A percentile compares a stretch with the other conserved stretches of the same genome.
Evolutionary conservation across 192 early-diverging fungal genomes (phyloP).

Genomic region (Blastocladiella britannica): DNA sequence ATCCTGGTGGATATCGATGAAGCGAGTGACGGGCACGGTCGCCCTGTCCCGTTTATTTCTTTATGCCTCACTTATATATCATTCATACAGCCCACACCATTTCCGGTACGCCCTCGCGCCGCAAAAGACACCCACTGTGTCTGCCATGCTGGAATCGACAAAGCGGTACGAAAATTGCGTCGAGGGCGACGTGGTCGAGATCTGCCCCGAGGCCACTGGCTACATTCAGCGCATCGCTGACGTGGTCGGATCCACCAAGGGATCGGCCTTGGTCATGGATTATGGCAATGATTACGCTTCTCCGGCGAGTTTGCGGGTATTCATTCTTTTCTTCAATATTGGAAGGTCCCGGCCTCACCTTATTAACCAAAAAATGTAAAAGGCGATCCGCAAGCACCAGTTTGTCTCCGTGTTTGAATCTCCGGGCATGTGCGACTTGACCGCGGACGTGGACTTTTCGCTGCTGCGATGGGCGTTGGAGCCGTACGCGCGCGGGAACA

Average conservation of each 20-base stretch:
- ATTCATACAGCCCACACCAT: conserved; percentile 31
- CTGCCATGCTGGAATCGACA: conserved; percentile 3
- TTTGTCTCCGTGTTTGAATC: conserved; percentile 52
- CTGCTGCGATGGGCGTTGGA: conserved; percentile 37
- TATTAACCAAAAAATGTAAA: conserved; percentile 4
- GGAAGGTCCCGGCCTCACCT: conserved; percentile 1
- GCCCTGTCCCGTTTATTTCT: background rate
- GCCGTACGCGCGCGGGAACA: conserved; percentile 11
- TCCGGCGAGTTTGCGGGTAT: conserved; percentile 55
- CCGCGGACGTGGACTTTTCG: conserved; percentile 77
- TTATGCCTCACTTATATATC: background rate
- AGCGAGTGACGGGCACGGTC: conserved; percentile 19
- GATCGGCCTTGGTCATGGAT: conserved; percentile 62
- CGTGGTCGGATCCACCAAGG: conserved; percentile 40
- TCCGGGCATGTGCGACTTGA: conserved; percentile 75
- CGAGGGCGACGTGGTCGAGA: conserved; percentile 58
- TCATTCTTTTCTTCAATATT: conserved; percentile 1
- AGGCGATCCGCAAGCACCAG: conserved; percentile 67
- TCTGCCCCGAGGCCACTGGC: conserved; percentile 57
- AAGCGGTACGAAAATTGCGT: conserved; percentile 17
- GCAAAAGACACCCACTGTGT: conserved; percentile 26
- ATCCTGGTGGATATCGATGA: conserved; percentile 69
- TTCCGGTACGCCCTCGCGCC: conserved; percentile 55
- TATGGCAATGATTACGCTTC: conserved; percentile 65
- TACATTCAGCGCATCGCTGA: conserved; percentile 45